Conservation (phyloP, 495 filamentous ascomycete genomes). For the Neurospora sp. region DNA sequence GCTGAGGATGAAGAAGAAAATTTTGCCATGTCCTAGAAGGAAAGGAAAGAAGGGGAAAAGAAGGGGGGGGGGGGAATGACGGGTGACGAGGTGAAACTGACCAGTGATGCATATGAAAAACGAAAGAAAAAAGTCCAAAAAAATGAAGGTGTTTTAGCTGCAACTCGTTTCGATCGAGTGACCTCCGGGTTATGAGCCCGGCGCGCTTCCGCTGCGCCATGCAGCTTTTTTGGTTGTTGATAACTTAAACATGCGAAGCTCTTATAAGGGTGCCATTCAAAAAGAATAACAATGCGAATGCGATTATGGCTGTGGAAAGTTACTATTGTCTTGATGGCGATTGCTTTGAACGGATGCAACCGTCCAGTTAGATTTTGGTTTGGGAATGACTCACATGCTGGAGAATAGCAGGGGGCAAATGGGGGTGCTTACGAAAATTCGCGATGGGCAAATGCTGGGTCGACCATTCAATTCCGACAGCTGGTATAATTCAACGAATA, state of each 20-base stretch:
- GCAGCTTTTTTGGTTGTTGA: background rate
- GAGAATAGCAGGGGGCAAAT: too few species aligned
- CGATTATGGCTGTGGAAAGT: background rate
- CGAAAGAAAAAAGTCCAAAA: background rate
- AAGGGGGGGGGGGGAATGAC: too few species aligned
- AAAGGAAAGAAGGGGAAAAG: too few species aligned
- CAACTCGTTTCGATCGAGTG: constrained; percentile 9
- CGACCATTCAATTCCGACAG: background rate
- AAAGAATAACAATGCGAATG: background rate
- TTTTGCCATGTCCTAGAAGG: too few species aligned
- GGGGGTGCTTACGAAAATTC: background rate
- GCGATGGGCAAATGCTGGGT: background rate
- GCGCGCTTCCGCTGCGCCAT: constrained; percentile 10
- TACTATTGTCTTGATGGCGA: background rate
- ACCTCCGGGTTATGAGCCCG: constrained; percentile 10
- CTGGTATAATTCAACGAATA: too few species aligned
- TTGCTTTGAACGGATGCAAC: background rate
- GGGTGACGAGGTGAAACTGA: background rate
- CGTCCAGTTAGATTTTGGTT: background rate
- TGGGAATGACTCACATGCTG: too few species aligned
- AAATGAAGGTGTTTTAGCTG: background rate
- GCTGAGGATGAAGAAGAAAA: too few species aligned
- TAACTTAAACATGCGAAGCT: too few species aligned
- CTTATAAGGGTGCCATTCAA: too few species aligned
- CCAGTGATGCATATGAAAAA: background rate